phyloP scores from a whole-genome alignment of 164 flowering plant genomes.

The Akebia trifoliata region DNA sequence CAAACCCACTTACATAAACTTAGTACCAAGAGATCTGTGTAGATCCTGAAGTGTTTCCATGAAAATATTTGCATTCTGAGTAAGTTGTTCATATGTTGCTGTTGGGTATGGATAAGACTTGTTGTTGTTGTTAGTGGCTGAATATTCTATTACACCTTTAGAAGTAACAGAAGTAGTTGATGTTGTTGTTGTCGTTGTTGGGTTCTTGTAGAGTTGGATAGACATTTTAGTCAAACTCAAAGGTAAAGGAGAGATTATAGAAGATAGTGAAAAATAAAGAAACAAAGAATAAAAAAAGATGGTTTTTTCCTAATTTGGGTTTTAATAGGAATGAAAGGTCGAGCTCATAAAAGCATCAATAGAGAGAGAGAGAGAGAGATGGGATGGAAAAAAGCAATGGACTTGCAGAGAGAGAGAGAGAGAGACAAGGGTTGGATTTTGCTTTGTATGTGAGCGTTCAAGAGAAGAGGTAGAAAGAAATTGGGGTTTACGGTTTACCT shows the following conservation, averaged over 20 bases:
- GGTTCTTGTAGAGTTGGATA: too few species aligned
- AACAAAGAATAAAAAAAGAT: too few species aligned
- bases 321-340: background rate
- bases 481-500: too few species aligned
- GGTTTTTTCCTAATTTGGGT: too few species aligned
- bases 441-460: too few species aligned
- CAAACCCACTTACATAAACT: constrained; percentile 41
- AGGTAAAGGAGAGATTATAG: background rate
- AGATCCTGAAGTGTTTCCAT: constrained; percentile 46
- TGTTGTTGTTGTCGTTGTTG: background rate
- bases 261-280: background rate
- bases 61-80: constrained; percentile 42
- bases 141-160: background rate
- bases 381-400: background rate
- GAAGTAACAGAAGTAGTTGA: background rate
- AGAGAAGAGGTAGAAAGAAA: too few species aligned
- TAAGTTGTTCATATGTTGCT: constrained; percentile 46
- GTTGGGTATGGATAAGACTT: constrained; percentile 33
- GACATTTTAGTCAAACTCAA: background rate
- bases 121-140: background rate
- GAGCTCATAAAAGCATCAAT: background rate
- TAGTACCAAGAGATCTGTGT: constrained; percentile 43
- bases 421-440: background rate
- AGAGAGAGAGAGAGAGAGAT: background rate
- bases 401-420: constrained; percentile 1